phyloP scores from a whole-genome alignment of 2,329 filamentous ascomycete species.

The Beauveria sp. region DNA sequence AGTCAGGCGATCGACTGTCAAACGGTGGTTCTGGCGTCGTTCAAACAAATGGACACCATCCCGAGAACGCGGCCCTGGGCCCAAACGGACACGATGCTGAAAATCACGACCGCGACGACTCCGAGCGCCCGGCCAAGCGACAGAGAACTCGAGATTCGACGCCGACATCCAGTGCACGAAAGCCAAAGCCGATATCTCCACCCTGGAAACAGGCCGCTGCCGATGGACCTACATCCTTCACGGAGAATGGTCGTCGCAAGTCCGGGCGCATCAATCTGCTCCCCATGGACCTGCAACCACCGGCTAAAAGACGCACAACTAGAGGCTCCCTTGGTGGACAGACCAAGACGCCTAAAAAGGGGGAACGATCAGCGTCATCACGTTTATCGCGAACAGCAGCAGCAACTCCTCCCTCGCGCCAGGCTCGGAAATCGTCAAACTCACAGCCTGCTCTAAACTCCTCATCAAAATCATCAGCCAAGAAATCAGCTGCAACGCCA shows the following conservation, averaged over 20 bases:
- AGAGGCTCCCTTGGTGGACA: constrained; percentile 31
- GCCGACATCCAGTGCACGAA: constrained; percentile 36
- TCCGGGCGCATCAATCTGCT: constrained; percentile 56
- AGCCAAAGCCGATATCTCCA: constrained; percentile 56
- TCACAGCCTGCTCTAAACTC: constrained; percentile 12
- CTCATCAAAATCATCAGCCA: constrained; percentile 24
- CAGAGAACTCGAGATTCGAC: constrained; percentile 49
- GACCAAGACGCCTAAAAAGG: constrained; percentile 26
- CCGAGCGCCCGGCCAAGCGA: constrained; percentile 55
- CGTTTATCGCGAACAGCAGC: constrained; percentile 17
- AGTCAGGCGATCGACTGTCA: background rate
- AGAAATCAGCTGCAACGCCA: constrained; percentile 21
- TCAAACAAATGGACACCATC: constrained; percentile 15
- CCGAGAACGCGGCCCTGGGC: constrained; percentile 16
- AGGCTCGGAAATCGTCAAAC: background rate
- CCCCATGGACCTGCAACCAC: constrained; percentile 44
- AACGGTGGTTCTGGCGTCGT: background rate
- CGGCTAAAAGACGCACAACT: constrained; percentile 43
- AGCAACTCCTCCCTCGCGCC: constrained; percentile 16
- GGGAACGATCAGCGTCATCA: constrained; percentile 11
- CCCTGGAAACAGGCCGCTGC: constrained; percentile 86
- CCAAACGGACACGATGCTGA: constrained; percentile 15
- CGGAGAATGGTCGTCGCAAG: constrained; percentile 62
- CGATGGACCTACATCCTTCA: constrained; percentile 81
- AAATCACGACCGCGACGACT: constrained; percentile 21